Evolutionary conservation across 805 yeast genomes (phyloP), one percentile per base, ranked within the genome.

Genomic region (Wickerhamiella brachini): DNA sequence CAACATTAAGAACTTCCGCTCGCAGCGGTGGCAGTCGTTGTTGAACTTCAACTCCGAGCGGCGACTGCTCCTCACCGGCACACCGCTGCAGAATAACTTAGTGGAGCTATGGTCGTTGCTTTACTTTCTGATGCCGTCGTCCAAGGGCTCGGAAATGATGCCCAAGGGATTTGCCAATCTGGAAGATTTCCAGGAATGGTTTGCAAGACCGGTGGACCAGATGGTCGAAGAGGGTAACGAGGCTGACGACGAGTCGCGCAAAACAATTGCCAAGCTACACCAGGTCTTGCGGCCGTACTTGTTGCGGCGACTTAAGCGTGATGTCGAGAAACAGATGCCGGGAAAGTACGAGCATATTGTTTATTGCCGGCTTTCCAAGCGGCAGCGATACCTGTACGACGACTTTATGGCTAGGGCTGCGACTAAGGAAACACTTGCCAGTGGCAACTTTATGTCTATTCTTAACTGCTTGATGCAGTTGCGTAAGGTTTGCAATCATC

Each of bases 271-370:
- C 12, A 84, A 94, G 62, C 72, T 93, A 50, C 99, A 93, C 67
- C 95, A 87, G 64, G 95, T 93, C 20, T 70, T 93, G 57, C 77
- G 98, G 56, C 99, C 99, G 0, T 93, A 90, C 61, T 70, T 93
- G 41, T 70, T 93, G 53, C 79, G 99, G 65, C 80, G 99, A 57
- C 75, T 93, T 62, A 93, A 93, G 64, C 87, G 85, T 20, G 99
- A 93, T 67, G 99, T 93, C 13, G 99, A 93, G 61, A 88, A 90
- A 62, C 98, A 93, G 67, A 93, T 93, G 98, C 99, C 99, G 1
- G 96, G 85, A 0, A 93, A 93, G 62, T 85, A 88, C 65, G 99
- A 93, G 65, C 99, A 93, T 65, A 81, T 93, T 53, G 81, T 93
- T 5, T 86, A 85, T 63, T 94, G 98, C 69, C 77, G 95, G 24